phyloP scores from a whole-genome alignment of 371 early-diverging fungal species.

The Caulochytrium protostelioides region DNA sequence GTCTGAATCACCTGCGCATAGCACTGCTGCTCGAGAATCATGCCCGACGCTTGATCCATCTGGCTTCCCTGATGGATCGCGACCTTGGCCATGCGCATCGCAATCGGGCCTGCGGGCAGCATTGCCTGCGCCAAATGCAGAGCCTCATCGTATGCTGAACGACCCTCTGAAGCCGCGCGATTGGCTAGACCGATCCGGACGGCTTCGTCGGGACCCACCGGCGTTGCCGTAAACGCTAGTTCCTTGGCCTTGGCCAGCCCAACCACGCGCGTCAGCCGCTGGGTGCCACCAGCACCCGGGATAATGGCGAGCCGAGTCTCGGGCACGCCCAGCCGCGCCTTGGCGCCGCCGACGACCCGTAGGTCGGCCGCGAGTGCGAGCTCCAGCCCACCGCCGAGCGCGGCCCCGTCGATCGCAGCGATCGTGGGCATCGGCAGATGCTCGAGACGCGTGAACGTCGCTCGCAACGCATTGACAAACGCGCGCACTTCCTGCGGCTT shows the following conservation, averaged over 20 bases:
- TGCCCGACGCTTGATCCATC: conserved; percentile 62
- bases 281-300: conserved; percentile 94
- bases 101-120: conserved; percentile 67
- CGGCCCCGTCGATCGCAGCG: conserved; percentile 83
- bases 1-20: conserved; percentile 86
- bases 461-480: conserved; percentile 55
- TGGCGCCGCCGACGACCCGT: conserved; percentile 49
- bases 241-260: conserved; percentile 78
- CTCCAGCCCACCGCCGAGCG: conserved; percentile 87
- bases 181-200: conserved; percentile 53
- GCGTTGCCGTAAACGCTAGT: conserved; percentile 63
- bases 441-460: conserved; percentile 64
- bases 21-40: conserved; percentile 82
- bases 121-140: conserved; percentile 59
- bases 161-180: conserved; percentile 44
- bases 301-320: conserved; percentile 92
- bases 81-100: conserved; percentile 63
- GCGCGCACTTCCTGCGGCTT: conserved; percentile 49
- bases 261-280: conserved; percentile 66
- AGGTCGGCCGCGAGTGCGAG: conserved; percentile 81
- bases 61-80: conserved; percentile 63
- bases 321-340: conserved; percentile 60
- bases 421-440: conserved; percentile 80
- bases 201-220: conserved; percentile 41
- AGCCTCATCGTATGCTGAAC: conserved; percentile 46